Base-by-base conservation (phyloP, 202 grass and related monocot species). In the Carex arenaria region DNA sequence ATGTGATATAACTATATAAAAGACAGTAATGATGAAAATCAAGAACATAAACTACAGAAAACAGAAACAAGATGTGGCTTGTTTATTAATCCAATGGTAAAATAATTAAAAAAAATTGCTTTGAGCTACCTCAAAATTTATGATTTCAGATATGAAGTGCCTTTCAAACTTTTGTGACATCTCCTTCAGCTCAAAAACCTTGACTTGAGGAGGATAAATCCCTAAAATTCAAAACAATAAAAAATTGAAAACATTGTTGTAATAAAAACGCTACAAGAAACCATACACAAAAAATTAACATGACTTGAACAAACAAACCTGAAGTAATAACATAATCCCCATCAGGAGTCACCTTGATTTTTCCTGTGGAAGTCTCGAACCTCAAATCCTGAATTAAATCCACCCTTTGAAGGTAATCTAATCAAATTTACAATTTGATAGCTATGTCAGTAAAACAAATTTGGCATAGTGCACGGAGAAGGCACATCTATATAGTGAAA, bases 131-230 rank as follows among this genome's bases (percentile, higher is more conserved):
- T 98, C 86, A 81, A 98, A 98, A 89, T 89, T 80, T 69, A 98
- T 34, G 56, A 98, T 95, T 90, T 98, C 92, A 54, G 95, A 98
- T 81, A 91, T 87, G 80, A 95, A 62, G 82, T 98, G 92, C 73
- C 95, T 87, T 87, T 98, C 95, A 55, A 98, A 98, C 83, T 95
- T 98, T 89, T 94, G 79, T 0, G 95, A 98, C 80, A 98, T 63
- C 56, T 98, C 87, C 81, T 88, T 98, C 61, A 94, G 66, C 82
- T 98, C 95, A 18, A 88, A 95, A 11, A 98, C 95, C 87, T 98
- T 98, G 61, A 98, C 80, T 89, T 98, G 95, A 47, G 95, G 91
- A 30, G 95, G 95, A 73, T 98, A 93, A 84, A 98, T 98, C 45
- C 93, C 92, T 95, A 87, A 67, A 30, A 45, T 66, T 28, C 78